These are phyloP conservation scores for Amoebophrya sp. DNA, from an alignment of 169 alveolate genomes.

Conservation along the genomic window DNA sequence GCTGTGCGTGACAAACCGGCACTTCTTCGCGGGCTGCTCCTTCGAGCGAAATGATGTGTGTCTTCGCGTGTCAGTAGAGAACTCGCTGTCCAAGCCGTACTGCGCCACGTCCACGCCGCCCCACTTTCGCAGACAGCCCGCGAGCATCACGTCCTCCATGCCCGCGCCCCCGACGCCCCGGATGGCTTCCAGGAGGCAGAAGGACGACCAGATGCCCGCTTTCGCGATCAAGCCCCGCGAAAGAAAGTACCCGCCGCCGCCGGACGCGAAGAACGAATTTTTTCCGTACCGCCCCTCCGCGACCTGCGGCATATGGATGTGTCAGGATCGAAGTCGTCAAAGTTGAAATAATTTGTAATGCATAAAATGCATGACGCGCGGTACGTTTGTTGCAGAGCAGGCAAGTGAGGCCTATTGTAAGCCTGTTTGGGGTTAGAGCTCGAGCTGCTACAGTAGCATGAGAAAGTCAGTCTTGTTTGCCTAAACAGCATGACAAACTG, in stretches of 20 bases:
- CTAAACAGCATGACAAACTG: no score
- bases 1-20: not conserved
- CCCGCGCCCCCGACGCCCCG: not conserved
- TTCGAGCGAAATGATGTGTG: not conserved
- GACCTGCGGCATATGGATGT: no score
- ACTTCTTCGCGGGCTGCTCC: not conserved
- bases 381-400: no score
- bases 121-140: not conserved
- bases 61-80: not conserved
- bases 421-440: no score
- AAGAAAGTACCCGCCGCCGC: not conserved
- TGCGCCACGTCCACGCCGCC: not conserved
- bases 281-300: not conserved
- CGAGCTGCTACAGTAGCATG: no score
- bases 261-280: not conserved
- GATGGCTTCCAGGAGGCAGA: not conserved
- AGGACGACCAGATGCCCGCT: not conserved
- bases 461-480: no score
- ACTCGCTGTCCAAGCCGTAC: not conserved
- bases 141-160: not conserved
- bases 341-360: no score
- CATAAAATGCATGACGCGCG: no score
- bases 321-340: no score
- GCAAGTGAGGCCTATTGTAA: no score
- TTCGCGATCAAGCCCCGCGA: not conserved